Percentiles rank a stretch among this genome's conserved stretches.
phyloP scores from a whole-genome alignment of 495 filamentous ascomycete species.

The Neurospora cerealis region DNA sequence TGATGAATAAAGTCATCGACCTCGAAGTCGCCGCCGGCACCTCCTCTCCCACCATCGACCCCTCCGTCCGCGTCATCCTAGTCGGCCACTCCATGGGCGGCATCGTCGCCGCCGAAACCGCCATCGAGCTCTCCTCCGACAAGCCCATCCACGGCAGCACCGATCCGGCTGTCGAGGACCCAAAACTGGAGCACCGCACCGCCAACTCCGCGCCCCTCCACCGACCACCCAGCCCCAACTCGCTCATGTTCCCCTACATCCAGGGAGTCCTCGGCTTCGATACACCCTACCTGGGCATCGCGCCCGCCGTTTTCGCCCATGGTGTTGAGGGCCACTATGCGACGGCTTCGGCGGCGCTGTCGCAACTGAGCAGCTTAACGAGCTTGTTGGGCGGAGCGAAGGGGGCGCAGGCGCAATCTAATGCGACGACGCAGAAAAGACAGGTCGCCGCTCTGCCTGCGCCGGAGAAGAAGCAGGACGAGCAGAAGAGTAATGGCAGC shows the following conservation, averaged over 20 bases:
- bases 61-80: constrained; percentile 73
- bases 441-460: constrained; percentile 23
- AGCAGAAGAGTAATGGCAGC: constrained; percentile 28
- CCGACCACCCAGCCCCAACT: constrained; percentile 20
- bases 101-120: constrained; percentile 84
- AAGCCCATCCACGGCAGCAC: constrained; percentile 44
- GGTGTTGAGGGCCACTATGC: constrained; percentile 80
- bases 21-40: constrained; percentile 78
- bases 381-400: constrained; percentile 46
- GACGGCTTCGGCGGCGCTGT: constrained; percentile 57
- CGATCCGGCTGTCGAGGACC: constrained; percentile 4
- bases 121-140: constrained; percentile 60
- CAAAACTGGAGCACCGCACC: background rate
- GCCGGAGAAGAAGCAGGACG: constrained; percentile 7
- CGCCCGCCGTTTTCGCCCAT: constrained; percentile 80
- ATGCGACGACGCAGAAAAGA: constrained; percentile 14
- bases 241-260: constrained; percentile 59
- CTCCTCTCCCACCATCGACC: constrained; percentile 78
- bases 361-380: constrained; percentile 53
- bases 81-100: constrained; percentile 96
- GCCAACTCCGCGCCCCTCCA: constrained; percentile 18
- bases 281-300: constrained; percentile 86
- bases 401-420: constrained; percentile 13
- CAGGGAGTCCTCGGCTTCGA: constrained; percentile 89
- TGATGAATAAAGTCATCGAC: constrained; percentile 87